A percentile compares a stretch with the other conserved stretches of the same genome.
phyloP scores from a whole-genome alignment of 805 yeast genomes.

The Hyphopichia homilentoma region DNA sequence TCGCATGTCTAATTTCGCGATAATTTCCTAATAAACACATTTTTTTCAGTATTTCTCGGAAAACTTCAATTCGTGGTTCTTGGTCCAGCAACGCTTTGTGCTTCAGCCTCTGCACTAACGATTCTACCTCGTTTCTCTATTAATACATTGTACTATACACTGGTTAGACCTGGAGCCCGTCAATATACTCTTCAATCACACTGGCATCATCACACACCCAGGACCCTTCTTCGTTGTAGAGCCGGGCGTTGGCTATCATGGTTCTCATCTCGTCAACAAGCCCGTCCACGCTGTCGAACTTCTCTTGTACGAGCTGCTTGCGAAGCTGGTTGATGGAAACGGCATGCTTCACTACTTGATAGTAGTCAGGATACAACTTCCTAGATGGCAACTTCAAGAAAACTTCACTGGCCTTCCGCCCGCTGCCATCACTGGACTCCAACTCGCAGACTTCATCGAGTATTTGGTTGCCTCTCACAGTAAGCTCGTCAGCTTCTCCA shows the following conservation, averaged over 20 bases:
- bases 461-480: constrained; percentile 28
- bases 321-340: constrained; percentile 54
- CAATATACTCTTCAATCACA: constrained; percentile 36
- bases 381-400: constrained; percentile 72
- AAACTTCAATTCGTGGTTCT: too few relatives aligned
- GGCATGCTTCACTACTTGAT: constrained; percentile 56
- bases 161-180: constrained; percentile 2
- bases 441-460: constrained; percentile 41
- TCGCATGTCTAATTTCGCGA: too few relatives aligned
- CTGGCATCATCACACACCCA: constrained; percentile 59
- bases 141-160: constrained; percentile 2
- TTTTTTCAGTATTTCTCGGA: too few relatives aligned
- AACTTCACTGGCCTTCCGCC: constrained; percentile 31
- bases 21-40: too few relatives aligned
- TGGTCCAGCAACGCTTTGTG: too few relatives aligned
- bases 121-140: neutral
- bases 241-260: constrained; percentile 67
- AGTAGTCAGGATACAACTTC: constrained; percentile 82
- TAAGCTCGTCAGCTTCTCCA: constrained; percentile 14
- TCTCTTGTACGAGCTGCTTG: constrained; percentile 43
- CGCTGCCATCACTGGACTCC: constrained; percentile 39
- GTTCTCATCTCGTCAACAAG: constrained; percentile 59
- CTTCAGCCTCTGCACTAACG: constrained; percentile 1
- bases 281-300: constrained; percentile 37
- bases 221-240: constrained; percentile 70